Evolutionary conservation across 2,329 filamentous ascomycete species (phyloP).

Genomic region (Botryotinia calthae): DNA sequence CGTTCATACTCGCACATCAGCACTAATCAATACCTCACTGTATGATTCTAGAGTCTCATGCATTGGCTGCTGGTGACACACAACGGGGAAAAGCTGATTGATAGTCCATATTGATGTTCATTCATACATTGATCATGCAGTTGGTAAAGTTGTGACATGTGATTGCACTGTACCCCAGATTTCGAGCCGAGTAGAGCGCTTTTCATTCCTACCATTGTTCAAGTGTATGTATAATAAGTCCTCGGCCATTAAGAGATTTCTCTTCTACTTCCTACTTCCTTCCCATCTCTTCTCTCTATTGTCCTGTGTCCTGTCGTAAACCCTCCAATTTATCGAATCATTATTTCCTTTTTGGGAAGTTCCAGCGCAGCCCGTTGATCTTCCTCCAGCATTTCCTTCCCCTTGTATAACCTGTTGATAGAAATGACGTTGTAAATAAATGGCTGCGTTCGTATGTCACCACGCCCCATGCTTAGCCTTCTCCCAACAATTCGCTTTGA

Average conservation of each 20-base stretch:
- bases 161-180: constrained; percentile 18
- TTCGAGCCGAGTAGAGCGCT: background rate
- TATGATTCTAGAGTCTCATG: background rate
- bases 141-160: constrained; percentile 18
- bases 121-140: background rate
- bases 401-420: constrained; percentile 25
- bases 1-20: background rate
- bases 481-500: constrained; percentile 4
- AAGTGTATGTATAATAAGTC: background rate
- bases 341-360: constrained; percentile 1
- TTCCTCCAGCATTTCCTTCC: background rate
- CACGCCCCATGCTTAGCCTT: constrained; percentile 18
- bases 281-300: background rate
- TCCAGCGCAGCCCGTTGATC: background rate
- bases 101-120: background rate
- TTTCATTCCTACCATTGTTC: constrained; percentile 10
- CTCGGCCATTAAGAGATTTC: background rate
- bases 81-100: background rate
- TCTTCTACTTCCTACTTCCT: background rate
- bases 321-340: background rate
- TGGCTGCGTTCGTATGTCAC: constrained; percentile 39
- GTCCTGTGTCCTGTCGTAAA: background rate
- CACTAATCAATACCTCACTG: background rate
- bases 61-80: background rate
- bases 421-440: constrained; percentile 39